Evolutionary conservation across 495 filamentous ascomycete species (phyloP).

Genomic region (Aspergillus haitiensis): DNA sequence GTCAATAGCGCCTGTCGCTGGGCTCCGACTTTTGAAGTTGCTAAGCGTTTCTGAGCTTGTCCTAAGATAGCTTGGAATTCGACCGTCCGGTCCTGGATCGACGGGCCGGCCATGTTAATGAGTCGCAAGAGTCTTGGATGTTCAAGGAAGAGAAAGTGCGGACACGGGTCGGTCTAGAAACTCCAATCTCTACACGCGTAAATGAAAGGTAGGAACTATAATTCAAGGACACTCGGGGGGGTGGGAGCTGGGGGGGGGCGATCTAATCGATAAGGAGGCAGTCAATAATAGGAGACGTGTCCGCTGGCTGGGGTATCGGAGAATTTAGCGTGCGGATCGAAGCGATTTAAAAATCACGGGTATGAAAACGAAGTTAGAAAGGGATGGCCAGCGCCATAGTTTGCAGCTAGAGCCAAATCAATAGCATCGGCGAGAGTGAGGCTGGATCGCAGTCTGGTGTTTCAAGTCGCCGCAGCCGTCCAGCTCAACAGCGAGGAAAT

Average conservation of each 20-base stretch:
- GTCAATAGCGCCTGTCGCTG: slow-evolving; percentile 81
- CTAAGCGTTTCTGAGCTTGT: slow-evolving; percentile 74
- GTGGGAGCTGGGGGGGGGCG: slow-evolving; percentile 9
- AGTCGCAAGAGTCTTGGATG: neutral
- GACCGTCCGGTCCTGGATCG: slow-evolving; percentile 93
- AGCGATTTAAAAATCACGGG: neutral
- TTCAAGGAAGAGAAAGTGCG: neutral
- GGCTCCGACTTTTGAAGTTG: slow-evolving; percentile 66
- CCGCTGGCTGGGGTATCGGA: slow-evolving; percentile 23
- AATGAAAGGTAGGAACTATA: neutral
- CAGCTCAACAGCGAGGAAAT: slow-evolving; percentile 3
- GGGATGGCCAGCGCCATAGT: slow-evolving; percentile 9
- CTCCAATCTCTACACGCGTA: neutral
- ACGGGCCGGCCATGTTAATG: slow-evolving; percentile 55
- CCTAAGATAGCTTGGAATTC: slow-evolving; percentile 90
- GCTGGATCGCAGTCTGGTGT: slow-evolving; percentile 4
- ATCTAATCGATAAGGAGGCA: slow-evolving; percentile 34
- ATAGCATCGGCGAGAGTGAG: slow-evolving; percentile 7
- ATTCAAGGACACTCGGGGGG: neutral
- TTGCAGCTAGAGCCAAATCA: neutral
- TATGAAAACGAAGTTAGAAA: neutral
- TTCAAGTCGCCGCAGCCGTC: slow-evolving; percentile 16
- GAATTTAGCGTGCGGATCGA: slow-evolving; percentile 3
- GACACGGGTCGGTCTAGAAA: neutral
- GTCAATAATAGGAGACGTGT: slow-evolving; percentile 30